These are phyloP conservation scores for Herpotrichia juniperi DNA, from an alignment of 2,329 filamentous ascomycete genomes.

Conservation along the genomic window DNA sequence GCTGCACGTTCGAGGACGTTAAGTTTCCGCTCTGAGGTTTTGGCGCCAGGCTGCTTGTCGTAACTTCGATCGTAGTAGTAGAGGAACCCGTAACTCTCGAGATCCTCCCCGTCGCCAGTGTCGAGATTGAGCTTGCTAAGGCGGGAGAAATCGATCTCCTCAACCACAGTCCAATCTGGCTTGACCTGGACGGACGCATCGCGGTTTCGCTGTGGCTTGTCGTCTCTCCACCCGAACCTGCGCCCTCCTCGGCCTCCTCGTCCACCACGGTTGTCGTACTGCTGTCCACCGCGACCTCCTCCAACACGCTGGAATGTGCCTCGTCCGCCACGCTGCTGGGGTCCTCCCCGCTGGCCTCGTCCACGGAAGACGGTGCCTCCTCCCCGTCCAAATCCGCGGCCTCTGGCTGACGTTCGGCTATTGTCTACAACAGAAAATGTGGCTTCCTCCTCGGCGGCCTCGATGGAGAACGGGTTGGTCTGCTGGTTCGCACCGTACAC, in stretches of 20 bases:
- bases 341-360: constrained; percentile 75
- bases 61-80: constrained; percentile 97
- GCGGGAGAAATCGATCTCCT: constrained; percentile 98
- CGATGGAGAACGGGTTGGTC: constrained; percentile 80
- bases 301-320: constrained; percentile 76
- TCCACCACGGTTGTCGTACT: constrained; percentile 72
- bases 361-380: constrained; percentile 89
- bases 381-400: constrained; percentile 79
- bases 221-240: constrained; percentile 97
- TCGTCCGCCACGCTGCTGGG: constrained; percentile 72
- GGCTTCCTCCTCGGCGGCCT: constrained; percentile 92
- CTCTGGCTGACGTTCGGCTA: constrained; percentile 82
- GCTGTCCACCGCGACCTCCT: constrained; percentile 69
- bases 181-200: constrained; percentile 97
- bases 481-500: constrained; percentile 91
- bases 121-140: constrained; percentile 95
- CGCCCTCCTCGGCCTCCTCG: constrained; percentile 77
- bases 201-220: constrained; percentile 95
- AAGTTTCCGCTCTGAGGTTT: constrained; percentile 85
- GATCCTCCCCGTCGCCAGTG: constrained; percentile 90
- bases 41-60: constrained; percentile 87
- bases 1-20: constrained; percentile 89
- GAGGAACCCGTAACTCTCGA: constrained; percentile 95
- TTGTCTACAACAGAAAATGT: constrained; percentile 99
- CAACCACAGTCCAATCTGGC: constrained; percentile 91